Conservation (phyloP, 1,284 basidiomycete species). For the Marasmius tenuissimus region DNA sequence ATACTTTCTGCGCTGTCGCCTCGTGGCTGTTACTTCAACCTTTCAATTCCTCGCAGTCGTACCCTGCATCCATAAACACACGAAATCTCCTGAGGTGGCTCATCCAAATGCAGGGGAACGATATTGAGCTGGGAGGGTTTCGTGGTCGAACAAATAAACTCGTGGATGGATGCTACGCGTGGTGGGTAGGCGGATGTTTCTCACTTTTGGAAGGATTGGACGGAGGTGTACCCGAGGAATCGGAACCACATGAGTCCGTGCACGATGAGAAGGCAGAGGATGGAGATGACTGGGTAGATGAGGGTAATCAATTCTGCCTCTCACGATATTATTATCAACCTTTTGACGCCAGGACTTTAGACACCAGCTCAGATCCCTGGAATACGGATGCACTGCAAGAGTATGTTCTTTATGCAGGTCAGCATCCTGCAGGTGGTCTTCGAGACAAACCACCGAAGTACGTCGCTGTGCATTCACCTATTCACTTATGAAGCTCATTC, state of each 20-base stretch:
- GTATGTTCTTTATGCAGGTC: conserved; percentile 86
- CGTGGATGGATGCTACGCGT: conserved; percentile 98
- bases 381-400: conserved; percentile 79
- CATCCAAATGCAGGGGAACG: conserved; percentile 81
- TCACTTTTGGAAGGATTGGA: conserved; percentile 74
- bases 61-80: conserved; percentile 53
- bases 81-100: conserved; percentile 79
- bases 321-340: conserved; percentile 15
- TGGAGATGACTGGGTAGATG: conserved; percentile 57
- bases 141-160: conserved; percentile 95
- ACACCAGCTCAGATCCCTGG: conserved; percentile 5
- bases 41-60: conserved; percentile 31
- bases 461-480: conserved; percentile 16
- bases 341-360: conserved; percentile 20
- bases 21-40: conserved; percentile 80
- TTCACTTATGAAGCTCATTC: neutral
- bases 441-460: conserved; percentile 96
- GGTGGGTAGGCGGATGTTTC: conserved; percentile 97
- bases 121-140: conserved; percentile 90
- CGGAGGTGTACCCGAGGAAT: conserved; percentile 31
- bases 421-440: conserved; percentile 83
- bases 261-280: conserved; percentile 27
- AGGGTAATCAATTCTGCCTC: conserved; percentile 25
- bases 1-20: conserved; percentile 91
- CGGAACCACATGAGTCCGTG: conserved; percentile 15